phyloP scores from a whole-genome alignment of 352 stramenopile species.

The Phytophthora macrochlamydospora region DNA sequence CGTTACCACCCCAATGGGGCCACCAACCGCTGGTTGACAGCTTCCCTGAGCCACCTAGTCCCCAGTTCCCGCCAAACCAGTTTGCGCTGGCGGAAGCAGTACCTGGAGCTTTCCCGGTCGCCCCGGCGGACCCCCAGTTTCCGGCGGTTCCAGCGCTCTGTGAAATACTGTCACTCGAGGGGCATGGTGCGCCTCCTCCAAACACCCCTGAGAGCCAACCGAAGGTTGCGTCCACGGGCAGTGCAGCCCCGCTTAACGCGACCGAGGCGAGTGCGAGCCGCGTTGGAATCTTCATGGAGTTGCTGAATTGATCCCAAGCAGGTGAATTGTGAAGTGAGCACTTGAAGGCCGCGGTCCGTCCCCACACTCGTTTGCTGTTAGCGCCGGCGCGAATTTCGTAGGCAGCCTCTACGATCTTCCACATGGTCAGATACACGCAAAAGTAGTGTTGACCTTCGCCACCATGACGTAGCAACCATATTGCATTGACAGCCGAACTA shows the following conservation, averaged over 20 bases:
- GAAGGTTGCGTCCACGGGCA: conserved; percentile 1
- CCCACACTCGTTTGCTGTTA: neutral
- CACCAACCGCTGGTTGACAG: conserved; percentile 1
- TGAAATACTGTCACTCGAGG: neutral
- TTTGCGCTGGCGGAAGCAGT: neutral
- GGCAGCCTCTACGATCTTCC: conserved; percentile 2
- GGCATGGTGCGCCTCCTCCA: neutral
- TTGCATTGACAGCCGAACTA: neutral
- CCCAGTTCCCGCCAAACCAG: conserved; percentile 3
- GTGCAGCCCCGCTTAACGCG: neutral
- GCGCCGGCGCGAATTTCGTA: neutral
- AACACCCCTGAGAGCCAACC: neutral
- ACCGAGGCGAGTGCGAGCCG: neutral
- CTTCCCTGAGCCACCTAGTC: neutral
- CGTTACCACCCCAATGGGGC: neutral
- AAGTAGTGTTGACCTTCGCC: neutral
- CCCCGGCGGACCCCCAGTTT: neutral
- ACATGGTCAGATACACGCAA: conserved; percentile 1
- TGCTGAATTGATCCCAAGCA: conserved; percentile 2
- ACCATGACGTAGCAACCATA: neutral
- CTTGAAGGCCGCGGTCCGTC: neutral
- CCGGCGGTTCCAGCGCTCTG: neutral
- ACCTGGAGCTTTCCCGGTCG: neutral
- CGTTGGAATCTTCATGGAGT: conserved; percentile 3
- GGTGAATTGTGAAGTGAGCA: conserved; percentile 1